Conservation (phyloP, 495 filamentous ascomycete species). For the Apiosordaria backusii region DNA sequence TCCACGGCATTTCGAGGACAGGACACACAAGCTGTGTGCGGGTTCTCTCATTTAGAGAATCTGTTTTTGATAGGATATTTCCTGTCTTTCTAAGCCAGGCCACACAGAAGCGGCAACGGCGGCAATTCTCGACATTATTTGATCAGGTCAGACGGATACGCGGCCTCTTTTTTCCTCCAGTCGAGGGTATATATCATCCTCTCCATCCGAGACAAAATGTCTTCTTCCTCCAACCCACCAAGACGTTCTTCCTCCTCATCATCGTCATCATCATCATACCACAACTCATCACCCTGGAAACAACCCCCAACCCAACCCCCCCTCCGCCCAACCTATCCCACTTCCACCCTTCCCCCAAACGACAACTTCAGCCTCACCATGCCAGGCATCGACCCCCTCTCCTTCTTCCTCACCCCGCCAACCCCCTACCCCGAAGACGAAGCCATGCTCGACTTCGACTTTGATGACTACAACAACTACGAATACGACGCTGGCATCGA, state of each 20-base stretch:
- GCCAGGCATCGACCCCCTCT: constrained; percentile 40
- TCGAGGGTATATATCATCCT: constrained; percentile 6
- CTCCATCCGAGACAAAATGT: not conserved
- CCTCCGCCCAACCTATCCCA: not conserved
- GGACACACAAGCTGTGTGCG: constrained; percentile 2
- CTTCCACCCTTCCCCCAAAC: not conserved
- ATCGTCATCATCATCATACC: constrained; percentile 29
- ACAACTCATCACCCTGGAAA: not conserved
- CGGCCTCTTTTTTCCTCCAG: not conserved
- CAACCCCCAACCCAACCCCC: not conserved
- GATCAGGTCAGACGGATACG: constrained; percentile 8
- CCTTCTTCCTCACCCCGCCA: constrained; percentile 49
- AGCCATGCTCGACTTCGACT: constrained; percentile 41
- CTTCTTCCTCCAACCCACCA: not conserved
- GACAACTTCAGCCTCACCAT: constrained; percentile 28
- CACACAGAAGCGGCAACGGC: not conserved
- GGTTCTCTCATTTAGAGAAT: constrained; percentile 7
- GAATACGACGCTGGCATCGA: constrained; percentile 53
- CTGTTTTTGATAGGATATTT: constrained; percentile 21
- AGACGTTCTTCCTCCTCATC: constrained; percentile 1
- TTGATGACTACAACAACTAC: constrained; percentile 47
- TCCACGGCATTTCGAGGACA: constrained; percentile 15
- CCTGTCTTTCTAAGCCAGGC: constrained; percentile 31
- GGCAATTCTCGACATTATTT: not conserved
- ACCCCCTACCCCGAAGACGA: constrained; percentile 30